Evolutionary conservation across 768 basidiomycete species (phyloP), one percentile per base, ranked within the genome.

Genomic region (Cystofilobasidium ferigula): DNA sequence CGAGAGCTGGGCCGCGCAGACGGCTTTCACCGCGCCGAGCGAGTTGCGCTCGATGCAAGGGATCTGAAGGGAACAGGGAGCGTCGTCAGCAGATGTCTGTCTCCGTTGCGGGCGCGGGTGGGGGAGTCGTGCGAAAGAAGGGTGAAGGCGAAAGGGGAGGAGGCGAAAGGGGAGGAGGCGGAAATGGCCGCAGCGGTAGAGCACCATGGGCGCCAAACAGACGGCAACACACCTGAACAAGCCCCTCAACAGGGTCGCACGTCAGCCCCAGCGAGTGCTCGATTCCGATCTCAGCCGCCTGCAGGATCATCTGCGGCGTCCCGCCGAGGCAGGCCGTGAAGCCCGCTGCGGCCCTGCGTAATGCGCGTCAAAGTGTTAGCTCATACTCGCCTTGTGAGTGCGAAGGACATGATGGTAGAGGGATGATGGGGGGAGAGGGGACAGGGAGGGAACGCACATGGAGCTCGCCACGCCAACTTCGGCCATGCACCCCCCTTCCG

Each of bases 401-500:
- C 32, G 24, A n/a, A 24, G 4, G 35, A 42, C 20, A 47, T 26
- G 36, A 35, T 7, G 61, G 7, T 26, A 24, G 24, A 6, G 38
- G 18, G n/a, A n/a, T 34, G 24, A 6, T 45, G 13, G 60, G 34
- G 6, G 38, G 24, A 56, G 30, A 26, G 16, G 32, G 53, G 57
- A 38, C 20, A 14, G 7, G 22, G 13, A 28, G 26, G 18, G n/a
- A 0, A 92, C 94, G n/a, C 24, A 51, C 94, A 97, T 97, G 4
- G 90, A 89, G 72, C 89, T 90, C 1, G 94, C 93, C 47, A 97
- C 94, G 83, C 93, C 93, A 5, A 98, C 93, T 78, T 94, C 91
- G 24, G 91, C 91, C 78, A 73, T 74, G 56, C 72, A 74, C 85
- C 91, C 76, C 24, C 93, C 93, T 77, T 98, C 94, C 0, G 94